Evolutionary conservation across 352 stramenopile species (phyloP).

Genomic region (Globisporangium iwayamae): DNA sequence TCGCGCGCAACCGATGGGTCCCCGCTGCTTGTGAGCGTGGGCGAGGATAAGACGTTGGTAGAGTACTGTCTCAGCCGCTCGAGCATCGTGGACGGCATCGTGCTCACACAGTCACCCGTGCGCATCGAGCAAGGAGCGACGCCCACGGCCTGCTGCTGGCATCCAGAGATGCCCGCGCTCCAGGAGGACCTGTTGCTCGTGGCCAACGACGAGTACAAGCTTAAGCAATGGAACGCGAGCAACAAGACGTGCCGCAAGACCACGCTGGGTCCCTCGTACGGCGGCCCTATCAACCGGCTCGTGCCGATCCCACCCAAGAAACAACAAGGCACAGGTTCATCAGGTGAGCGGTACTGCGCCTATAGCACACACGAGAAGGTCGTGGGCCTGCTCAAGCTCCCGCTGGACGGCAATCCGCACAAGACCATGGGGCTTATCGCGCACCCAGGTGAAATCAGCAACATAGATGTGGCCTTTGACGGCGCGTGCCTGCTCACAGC

Average conservation of each 20-base stretch:
- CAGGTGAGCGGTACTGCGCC: slow-evolving; percentile 62
- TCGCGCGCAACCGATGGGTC: slow-evolving; percentile 61
- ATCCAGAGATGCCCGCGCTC: slow-evolving; percentile 65
- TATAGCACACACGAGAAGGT: slow-evolving; percentile 85
- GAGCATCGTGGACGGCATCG: slow-evolving; percentile 84
- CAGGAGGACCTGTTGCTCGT: slow-evolving; percentile 89
- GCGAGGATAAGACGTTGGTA: slow-evolving; percentile 82
- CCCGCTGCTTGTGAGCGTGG: slow-evolving; percentile 82
- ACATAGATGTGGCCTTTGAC: slow-evolving; percentile 81
- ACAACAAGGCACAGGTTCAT: slow-evolving; percentile 6
- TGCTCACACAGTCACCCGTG: slow-evolving; percentile 63
- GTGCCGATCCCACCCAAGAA: slow-evolving; percentile 50
- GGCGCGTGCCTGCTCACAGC: slow-evolving; percentile 86
- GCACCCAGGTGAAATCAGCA: slow-evolving; percentile 86
- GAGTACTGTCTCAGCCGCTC: slow-evolving; percentile 87
- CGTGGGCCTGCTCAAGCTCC: slow-evolving; percentile 82
- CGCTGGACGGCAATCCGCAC: slow-evolving; percentile 90
- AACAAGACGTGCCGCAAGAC: slow-evolving; percentile 91
- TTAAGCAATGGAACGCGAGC: slow-evolving; percentile 91
- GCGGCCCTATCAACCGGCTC: slow-evolving; percentile 83
- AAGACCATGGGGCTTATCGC: slow-evolving; percentile 92
- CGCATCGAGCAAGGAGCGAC: slow-evolving; percentile 82
- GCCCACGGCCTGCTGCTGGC: slow-evolving; percentile 89
- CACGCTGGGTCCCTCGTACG: slow-evolving; percentile 87
- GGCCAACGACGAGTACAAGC: slow-evolving; percentile 92